Conservation (phyloP, 345 rosid genomes). For the Populus nigra region DNA sequence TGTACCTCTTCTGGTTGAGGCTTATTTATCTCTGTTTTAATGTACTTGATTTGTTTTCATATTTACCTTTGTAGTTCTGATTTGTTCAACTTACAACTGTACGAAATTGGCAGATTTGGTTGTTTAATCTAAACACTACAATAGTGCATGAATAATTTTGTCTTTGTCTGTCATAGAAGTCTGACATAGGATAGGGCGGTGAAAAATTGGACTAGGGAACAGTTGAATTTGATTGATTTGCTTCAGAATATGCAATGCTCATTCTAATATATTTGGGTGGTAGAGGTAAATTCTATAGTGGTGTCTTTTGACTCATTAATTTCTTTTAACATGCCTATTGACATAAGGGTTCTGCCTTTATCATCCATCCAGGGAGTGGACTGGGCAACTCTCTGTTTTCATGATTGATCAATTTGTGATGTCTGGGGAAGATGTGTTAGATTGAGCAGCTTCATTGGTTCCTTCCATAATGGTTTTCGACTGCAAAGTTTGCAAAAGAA, state of each 20-base stretch:
- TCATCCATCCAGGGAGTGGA: conserved; percentile 50
- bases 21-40: not conserved
- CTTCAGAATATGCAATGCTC: conserved; percentile 8
- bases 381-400: conserved; percentile 41
- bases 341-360: conserved; percentile 43
- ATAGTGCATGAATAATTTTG: not conserved
- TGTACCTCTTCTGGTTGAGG: not conserved
- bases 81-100: not conserved
- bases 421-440: conserved; percentile 2
- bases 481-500: conserved; percentile 40
- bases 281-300: conserved; percentile 24
- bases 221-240: conserved; percentile 3
- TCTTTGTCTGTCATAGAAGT: conserved; percentile 12
- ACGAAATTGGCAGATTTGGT: not conserved
- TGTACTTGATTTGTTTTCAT: not conserved
- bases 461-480: conserved; percentile 34
- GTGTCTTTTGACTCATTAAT: conserved; percentile 19
- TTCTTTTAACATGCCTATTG: conserved; percentile 41
- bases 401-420: conserved; percentile 38
- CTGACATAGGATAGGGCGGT: conserved; percentile 4
- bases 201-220: not conserved
- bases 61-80: not conserved
- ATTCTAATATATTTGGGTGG: conserved; percentile 14
- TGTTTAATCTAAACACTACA: not conserved
- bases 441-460: not conserved